Percentiles rank a stretch among this genome's conserved stretches.
Evolutionary conservation across 2,329 filamentous ascomycete species (phyloP).

Genomic region (Xylariaceae sp.): DNA sequence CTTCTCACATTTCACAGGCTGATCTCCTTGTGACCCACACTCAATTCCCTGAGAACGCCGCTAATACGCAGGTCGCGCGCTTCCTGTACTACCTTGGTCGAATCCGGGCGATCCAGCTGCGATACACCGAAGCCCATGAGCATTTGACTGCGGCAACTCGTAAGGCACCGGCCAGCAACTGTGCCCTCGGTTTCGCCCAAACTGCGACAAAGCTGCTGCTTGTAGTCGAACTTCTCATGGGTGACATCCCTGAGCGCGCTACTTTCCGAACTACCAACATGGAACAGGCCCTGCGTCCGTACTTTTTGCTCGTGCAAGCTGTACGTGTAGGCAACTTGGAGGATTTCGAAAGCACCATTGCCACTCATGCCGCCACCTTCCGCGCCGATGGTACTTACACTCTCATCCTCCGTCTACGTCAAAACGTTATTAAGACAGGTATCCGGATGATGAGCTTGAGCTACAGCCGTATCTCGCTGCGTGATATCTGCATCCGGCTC

Average conservation of each 20-base stretch:
- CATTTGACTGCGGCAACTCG: conserved; percentile 89
- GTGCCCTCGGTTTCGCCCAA: conserved; percentile 90
- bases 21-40: conserved; percentile 95
- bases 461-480: conserved; percentile 93
- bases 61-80: conserved; percentile 95
- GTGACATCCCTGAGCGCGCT: conserved; percentile 92
- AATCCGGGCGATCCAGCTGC: conserved; percentile 91
- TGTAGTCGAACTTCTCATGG: conserved; percentile 95
- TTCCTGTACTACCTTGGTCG: conserved; percentile 97
- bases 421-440: conserved; percentile 99
- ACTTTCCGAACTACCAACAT: conserved; percentile 87
- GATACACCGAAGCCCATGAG: conserved; percentile 94
- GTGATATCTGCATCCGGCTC: conserved; percentile 93
- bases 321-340: conserved; percentile 95
- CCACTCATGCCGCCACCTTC: conserved; percentile 76
- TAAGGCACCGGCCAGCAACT: conserved; percentile 85
- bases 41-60: conserved; percentile 86
- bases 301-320: conserved; percentile 88
- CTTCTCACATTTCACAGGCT: conserved; percentile 93
- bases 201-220: conserved; percentile 94
- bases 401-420: conserved; percentile 84
- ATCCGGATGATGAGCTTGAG: conserved; percentile 99
- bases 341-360: conserved; percentile 84
- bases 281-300: conserved; percentile 83
- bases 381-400: conserved; percentile 93